Percentiles rank a stretch among this genome's conserved stretches.
phyloP scores from a whole-genome alignment of 148 eudicot genomes.

The Cornus florida region DNA sequence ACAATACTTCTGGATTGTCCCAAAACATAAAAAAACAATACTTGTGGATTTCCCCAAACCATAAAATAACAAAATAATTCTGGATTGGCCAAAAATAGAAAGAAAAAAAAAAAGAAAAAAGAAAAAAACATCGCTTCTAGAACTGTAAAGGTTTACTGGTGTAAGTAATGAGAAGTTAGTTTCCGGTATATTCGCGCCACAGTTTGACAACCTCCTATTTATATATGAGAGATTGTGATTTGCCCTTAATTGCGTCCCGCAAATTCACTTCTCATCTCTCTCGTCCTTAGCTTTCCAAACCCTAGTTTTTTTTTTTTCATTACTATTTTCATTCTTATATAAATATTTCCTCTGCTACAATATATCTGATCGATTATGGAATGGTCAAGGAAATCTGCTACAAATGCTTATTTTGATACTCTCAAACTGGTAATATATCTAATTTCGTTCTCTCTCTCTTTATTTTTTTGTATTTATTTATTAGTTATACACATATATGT shows the following conservation, averaged over 20 bases:
- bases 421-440: slow-evolving; percentile 34
- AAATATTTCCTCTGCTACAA: neutral
- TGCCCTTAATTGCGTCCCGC: neutral
- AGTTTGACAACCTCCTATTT: neutral
- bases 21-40: no score
- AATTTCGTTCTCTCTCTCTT: neutral
- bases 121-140: no score
- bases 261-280: neutral
- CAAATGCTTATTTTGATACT: slow-evolving; percentile 46
- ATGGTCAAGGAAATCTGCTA: slow-evolving; percentile 35
- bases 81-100: no score
- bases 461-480: no score
- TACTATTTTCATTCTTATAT: no score
- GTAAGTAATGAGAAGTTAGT: slow-evolving; percentile 1
- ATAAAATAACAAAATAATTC: no score
- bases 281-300: neutral
- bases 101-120: no score
- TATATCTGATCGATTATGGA: slow-evolving; percentile 13
- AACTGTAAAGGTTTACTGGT: neutral
- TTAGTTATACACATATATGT: neutral
- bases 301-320: neutral
- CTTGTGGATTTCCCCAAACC: no score
- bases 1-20: no score
- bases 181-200: slow-evolving; percentile 18
- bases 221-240: neutral